These are phyloP conservation scores for Talaromyces rugulosus DNA, from an alignment of 2,329 filamentous ascomycete species.

Conservation along the genomic window DNA sequence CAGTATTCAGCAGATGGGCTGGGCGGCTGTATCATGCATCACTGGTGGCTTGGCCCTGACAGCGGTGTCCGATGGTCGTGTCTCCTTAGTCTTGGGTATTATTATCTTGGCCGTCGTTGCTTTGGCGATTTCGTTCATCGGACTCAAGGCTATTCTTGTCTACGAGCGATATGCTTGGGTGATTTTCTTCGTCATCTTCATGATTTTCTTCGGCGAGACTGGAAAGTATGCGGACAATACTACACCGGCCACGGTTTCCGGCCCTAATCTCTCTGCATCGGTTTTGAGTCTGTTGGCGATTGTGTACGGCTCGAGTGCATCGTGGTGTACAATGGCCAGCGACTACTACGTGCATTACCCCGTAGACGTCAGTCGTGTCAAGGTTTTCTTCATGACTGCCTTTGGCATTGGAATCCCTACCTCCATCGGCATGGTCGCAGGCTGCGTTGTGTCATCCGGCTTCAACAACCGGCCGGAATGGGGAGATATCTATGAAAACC, in stretches of 20 bases:
- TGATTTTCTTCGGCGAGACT: slow-evolving; percentile 48
- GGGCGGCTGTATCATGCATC: slow-evolving; percentile 28
- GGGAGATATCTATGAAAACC: slow-evolving; percentile 32
- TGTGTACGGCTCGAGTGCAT: slow-evolving; percentile 48
- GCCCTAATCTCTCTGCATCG: slow-evolving; percentile 35
- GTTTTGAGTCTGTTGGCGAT: slow-evolving; percentile 44
- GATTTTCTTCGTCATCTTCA: slow-evolving; percentile 33
- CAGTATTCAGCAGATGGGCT: slow-evolving; percentile 29
- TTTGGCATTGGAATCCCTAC: slow-evolving; percentile 48
- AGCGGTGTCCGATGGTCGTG: slow-evolving; percentile 29
- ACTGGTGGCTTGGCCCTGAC: slow-evolving; percentile 29
- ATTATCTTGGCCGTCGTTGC: slow-evolving; percentile 26
- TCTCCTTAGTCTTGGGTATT: slow-evolving; percentile 23
- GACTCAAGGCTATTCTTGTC: slow-evolving; percentile 23
- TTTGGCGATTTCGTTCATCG: slow-evolving; percentile 23
- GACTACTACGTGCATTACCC: slow-evolving; percentile 49
- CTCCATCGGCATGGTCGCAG: slow-evolving; percentile 46
- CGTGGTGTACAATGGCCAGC: slow-evolving; percentile 45
- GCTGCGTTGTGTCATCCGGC: slow-evolving; percentile 41
- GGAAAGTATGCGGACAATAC: slow-evolving; percentile 39
- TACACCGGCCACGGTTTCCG: slow-evolving; percentile 31
- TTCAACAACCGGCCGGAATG: slow-evolving; percentile 41
- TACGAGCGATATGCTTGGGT: slow-evolving; percentile 31
- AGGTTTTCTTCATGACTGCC: slow-evolving; percentile 48
- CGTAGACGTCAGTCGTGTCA: slow-evolving; percentile 41